Evolutionary conservation across 2,329 filamentous ascomycete genomes (phyloP).

Genomic region (Talaromyces sp.): DNA sequence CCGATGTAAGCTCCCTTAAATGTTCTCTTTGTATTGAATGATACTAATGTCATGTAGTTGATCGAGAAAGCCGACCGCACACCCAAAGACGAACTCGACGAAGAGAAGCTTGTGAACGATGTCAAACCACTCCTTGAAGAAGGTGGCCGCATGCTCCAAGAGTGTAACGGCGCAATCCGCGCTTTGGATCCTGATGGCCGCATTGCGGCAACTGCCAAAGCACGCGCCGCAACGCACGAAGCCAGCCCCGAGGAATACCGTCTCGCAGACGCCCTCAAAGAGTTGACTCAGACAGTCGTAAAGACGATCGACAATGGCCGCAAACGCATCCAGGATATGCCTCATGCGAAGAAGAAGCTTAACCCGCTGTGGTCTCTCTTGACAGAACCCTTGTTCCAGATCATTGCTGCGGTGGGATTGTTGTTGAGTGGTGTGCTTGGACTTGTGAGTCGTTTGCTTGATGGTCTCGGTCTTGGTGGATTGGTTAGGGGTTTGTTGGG

Average conservation of each 20-base stretch:
- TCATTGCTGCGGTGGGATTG: conserved; percentile 81
- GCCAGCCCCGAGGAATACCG: conserved; percentile 79
- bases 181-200: conserved; percentile 84
- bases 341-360: conserved; percentile 89
- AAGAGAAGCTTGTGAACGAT: conserved; percentile 80
- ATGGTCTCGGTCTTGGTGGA: conserved; percentile 76
- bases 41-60: conserved; percentile 47
- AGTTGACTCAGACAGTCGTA: conserved; percentile 74
- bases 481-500: conserved; percentile 74
- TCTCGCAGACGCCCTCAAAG: conserved; percentile 80
- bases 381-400: conserved; percentile 81
- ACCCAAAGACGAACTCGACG: conserved; percentile 70
- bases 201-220: conserved; percentile 81
- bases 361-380: conserved; percentile 80
- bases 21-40: not conserved
- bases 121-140: conserved; percentile 89
- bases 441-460: conserved; percentile 75
- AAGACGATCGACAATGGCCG: conserved; percentile 83
- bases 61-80: conserved; percentile 77
- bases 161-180: conserved; percentile 81
- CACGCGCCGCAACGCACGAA: conserved; percentile 69
- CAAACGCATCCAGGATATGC: conserved; percentile 86
- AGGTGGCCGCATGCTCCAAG: conserved; percentile 73
- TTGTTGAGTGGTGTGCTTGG: conserved; percentile 78
- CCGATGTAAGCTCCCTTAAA: conserved; percentile 54